Percentiles rank a stretch among this genome's conserved stretches.
phyloP scores from a whole-genome alignment of 441 rosid genomes.

The Daphne laureola region DNA sequence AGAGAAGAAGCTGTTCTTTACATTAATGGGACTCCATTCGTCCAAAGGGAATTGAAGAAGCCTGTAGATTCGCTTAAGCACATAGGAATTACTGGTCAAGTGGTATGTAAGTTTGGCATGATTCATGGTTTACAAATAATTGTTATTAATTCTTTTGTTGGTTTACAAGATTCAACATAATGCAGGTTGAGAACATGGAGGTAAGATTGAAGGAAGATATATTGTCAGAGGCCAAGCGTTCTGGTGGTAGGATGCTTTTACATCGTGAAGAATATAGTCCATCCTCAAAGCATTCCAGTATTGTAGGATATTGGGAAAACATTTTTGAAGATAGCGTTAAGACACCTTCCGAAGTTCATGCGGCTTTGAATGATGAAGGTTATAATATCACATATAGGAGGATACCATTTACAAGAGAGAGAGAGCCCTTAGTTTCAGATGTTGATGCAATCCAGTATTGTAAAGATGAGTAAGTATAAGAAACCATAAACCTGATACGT shows the following conservation, averaged over 20 bases:
- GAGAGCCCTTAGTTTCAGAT: conserved; percentile 90
- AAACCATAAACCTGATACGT: conserved; percentile 6
- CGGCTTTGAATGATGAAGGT: conserved; percentile 64
- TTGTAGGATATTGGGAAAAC: conserved; percentile 95
- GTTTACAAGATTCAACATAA: conserved; percentile 14
- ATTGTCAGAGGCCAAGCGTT: conserved; percentile 57
- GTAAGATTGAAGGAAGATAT: conserved; percentile 90
- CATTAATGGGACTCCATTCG: conserved; percentile 92
- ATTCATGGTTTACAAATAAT: conserved; percentile 1
- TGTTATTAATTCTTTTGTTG: conserved; percentile 10
- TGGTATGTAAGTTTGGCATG: conserved; percentile 43
- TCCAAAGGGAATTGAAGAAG: conserved; percentile 85
- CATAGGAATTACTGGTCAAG: conserved; percentile 84
- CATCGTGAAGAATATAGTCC: conserved; percentile 92
- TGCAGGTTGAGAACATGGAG: conserved; percentile 91
- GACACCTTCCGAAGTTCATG: conserved; percentile 90
- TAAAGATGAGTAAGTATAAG: conserved; percentile 63
- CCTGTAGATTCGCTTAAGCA: conserved; percentile 96
- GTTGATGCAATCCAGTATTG: conserved; percentile 81
- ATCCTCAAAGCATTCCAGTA: conserved; percentile 64
- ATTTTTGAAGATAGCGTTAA: conserved; percentile 76
- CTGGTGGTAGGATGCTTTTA: conserved; percentile 88
- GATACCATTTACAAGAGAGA: conserved; percentile 94
- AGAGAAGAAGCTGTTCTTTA: conserved; percentile 98
- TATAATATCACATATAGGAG: conserved; percentile 67